Evolutionary conservation across 2,329 filamentous ascomycete species (phyloP).

Genomic region (Ilyonectria destructans): DNA sequence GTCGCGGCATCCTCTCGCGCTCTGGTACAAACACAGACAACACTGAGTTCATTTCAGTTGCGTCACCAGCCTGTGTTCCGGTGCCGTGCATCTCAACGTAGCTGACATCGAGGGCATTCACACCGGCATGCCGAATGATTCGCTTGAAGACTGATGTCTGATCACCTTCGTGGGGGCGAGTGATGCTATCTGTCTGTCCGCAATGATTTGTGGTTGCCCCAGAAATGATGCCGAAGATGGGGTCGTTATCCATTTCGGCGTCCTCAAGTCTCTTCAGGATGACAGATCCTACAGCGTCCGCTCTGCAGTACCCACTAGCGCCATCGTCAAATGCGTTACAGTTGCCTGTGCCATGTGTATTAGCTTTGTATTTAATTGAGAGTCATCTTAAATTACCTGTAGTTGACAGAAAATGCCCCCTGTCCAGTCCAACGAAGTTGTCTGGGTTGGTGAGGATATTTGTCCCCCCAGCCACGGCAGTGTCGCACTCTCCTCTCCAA

Average conservation of each 20-base stretch:
- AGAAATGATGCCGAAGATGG: conserved; percentile 43
- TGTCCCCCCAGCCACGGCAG: conserved; percentile 75
- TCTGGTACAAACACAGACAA: conserved; percentile 69
- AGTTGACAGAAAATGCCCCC: conserved; percentile 76
- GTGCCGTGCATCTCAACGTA: conserved; percentile 95
- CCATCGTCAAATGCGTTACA: conserved; percentile 84
- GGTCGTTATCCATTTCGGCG: conserved; percentile 39
- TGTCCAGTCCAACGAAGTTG: conserved; percentile 75
- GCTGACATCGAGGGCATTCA: conserved; percentile 83
- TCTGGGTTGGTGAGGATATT: conserved; percentile 79
- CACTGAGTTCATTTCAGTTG: conserved; percentile 86
- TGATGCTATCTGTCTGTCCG: conserved; percentile 80
- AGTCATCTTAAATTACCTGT: conserved; percentile 29
- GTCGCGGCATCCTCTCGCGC: conserved; percentile 59
- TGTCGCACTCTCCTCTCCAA: conserved; percentile 77
- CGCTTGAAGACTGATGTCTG: conserved; percentile 81
- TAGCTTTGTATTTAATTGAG: background rate
- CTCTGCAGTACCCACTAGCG: conserved; percentile 88
- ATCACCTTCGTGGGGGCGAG: conserved; percentile 84
- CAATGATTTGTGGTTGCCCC: conserved; percentile 45
- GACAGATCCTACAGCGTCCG: conserved; percentile 82
- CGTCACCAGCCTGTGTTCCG: conserved; percentile 88
- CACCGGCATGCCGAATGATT: conserved; percentile 80
- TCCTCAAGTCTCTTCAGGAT: conserved; percentile 77
- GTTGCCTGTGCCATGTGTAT: conserved; percentile 1